Evolutionary conservation across 2,329 filamentous ascomycete genomes (phyloP).

Genomic region (Elsinoe perseae): DNA sequence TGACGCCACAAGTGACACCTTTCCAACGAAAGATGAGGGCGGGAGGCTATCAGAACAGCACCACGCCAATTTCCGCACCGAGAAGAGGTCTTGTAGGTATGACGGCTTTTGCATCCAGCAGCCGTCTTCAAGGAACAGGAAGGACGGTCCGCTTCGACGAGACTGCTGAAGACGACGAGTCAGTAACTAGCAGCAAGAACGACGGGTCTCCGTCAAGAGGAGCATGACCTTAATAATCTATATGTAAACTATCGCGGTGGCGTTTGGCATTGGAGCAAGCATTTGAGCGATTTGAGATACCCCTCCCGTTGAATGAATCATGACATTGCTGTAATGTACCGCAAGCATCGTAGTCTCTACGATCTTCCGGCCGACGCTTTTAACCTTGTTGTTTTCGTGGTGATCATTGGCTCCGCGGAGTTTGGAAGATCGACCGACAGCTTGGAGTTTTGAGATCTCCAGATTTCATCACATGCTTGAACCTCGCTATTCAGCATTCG

Average conservation of each 20-base stretch:
- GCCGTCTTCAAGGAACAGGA: background rate
- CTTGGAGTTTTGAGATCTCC: background rate
- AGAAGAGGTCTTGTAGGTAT: background rate
- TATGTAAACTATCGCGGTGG: background rate
- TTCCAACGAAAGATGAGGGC: constrained; percentile 33
- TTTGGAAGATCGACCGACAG: background rate
- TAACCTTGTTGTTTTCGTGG: background rate
- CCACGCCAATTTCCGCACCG: background rate
- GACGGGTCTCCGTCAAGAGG: constrained; percentile 1
- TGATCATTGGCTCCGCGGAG: constrained; percentile 5
- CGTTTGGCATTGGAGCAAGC: background rate
- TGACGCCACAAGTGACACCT: constrained; percentile 33
- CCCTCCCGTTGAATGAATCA: constrained; percentile 4
- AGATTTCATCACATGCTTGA: constrained; percentile 9
- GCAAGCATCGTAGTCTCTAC: background rate
- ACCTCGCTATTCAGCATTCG: background rate
- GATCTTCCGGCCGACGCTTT: background rate
- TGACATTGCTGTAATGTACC: background rate
- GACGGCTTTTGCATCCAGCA: background rate
- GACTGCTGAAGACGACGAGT: background rate
- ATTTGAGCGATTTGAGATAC: constrained; percentile 6
- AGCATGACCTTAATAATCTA: background rate
- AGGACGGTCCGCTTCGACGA: constrained; percentile 10
- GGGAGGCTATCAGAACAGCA: constrained; percentile 23
- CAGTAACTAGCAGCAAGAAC: background rate